These are phyloP conservation scores for Kodamaea fungicola DNA, from an alignment of 1,139 yeast species.

Conservation along the genomic window DNA sequence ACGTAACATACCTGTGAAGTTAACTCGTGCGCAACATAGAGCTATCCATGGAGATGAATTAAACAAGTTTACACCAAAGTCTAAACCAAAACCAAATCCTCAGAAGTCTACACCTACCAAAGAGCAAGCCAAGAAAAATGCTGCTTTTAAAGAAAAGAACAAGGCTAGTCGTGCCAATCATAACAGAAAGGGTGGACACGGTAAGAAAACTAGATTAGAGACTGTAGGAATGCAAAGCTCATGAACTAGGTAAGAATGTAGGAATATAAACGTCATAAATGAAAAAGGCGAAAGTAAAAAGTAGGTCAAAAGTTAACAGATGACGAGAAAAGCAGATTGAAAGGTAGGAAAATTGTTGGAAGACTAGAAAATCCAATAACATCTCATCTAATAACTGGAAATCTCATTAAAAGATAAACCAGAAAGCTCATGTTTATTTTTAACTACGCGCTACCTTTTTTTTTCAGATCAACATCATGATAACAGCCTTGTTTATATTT, in stretches of 20 bases:
- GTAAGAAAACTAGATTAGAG: conserved; percentile 38
- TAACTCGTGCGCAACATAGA: conserved; percentile 11
- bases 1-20: conserved; percentile 19
- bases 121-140: conserved; percentile 19
- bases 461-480: conserved; percentile 40
- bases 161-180: conserved; percentile 61
- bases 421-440: too few relatives aligned
- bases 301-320: too few relatives aligned
- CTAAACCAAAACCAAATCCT: conserved; percentile 5
- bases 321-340: too few relatives aligned
- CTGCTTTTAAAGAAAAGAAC: conserved; percentile 50
- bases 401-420: too few relatives aligned
- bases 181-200: conserved; percentile 59
- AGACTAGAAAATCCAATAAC: too few relatives aligned
- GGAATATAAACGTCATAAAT: too few relatives aligned
- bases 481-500: conserved; percentile 73
- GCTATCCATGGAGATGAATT: conserved; percentile 1
- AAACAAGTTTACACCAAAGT: background rate
- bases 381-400: too few relatives aligned
- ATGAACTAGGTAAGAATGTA: too few relatives aligned
- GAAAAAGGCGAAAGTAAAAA: too few relatives aligned
- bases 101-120: conserved; percentile 15
- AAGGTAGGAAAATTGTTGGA: too few relatives aligned
- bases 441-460: too few relatives aligned
- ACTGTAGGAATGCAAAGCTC: conserved; percentile 17